phyloP scores from a whole-genome alignment of 1,284 basidiomycete species.

The Ceratobasidium sp. region DNA sequence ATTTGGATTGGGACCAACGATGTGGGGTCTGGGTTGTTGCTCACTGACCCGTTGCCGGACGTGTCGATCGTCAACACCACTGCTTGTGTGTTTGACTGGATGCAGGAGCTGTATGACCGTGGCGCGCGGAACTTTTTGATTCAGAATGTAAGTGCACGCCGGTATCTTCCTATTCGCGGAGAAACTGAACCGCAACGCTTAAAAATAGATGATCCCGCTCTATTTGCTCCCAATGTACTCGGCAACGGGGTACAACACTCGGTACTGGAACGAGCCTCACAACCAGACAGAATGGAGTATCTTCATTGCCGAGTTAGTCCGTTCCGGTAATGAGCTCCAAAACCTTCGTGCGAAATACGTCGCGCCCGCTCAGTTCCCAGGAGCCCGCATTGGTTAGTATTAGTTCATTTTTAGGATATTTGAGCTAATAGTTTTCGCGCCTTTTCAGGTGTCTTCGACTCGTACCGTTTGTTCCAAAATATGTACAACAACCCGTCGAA shows the following conservation, averaged over 20 bases:
- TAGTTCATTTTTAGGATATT: not conserved
- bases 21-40: conserved; percentile 58
- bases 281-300: conserved; percentile 29
- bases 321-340: conserved; percentile 1
- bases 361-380: conserved; percentile 5
- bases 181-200: not conserved
- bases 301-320: conserved; percentile 9
- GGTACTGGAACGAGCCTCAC: conserved; percentile 18
- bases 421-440: too few species aligned
- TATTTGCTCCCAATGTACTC: conserved; percentile 3
- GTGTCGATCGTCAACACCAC: conserved; percentile 61
- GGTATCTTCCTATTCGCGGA: not conserved
- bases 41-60: conserved; percentile 59
- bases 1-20: conserved; percentile 21
- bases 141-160: conserved; percentile 56
- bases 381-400: conserved; percentile 16
- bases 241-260: not conserved
- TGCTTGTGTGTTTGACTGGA: conserved; percentile 62
- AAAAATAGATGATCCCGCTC: conserved; percentile 10
- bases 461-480: conserved; percentile 30
- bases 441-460: conserved; percentile 22
- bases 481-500: conserved; percentile 32
- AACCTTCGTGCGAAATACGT: conserved; percentile 3
- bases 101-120: conserved; percentile 59
- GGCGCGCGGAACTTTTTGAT: conserved; percentile 64